A percentile compares a stretch with the other conserved stretches of the same genome.
These are phyloP conservation scores for Moricandia arvensis DNA, from an alignment of 345 rosid genomes.

Conservation along the genomic window DNA sequence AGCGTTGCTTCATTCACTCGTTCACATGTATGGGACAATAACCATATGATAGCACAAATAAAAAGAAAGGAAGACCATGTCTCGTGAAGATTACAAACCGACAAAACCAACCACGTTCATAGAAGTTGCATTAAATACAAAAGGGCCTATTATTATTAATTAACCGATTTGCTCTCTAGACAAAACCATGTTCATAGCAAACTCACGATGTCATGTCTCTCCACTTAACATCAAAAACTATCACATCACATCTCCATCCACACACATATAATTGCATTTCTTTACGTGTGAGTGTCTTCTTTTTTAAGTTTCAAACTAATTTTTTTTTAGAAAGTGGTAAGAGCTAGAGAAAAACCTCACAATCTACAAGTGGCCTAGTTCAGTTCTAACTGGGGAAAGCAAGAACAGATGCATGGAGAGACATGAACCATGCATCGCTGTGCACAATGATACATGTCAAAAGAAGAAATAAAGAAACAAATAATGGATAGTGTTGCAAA, in stretches of 20 bases:
- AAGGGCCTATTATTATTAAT: neutral
- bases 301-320: neutral
- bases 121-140: constrained; percentile 10
- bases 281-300: neutral
- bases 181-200: constrained; percentile 37
- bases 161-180: constrained; percentile 18
- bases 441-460: constrained; percentile 24
- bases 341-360: neutral
- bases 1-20: constrained; percentile 16
- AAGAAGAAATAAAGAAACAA: constrained; percentile 17
- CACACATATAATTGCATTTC: neutral
- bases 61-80: constrained; percentile 19
- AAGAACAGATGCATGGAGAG: constrained; percentile 4
- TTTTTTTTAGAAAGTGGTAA: neutral
- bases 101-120: constrained; percentile 1
- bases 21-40: constrained; percentile 6
- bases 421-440: constrained; percentile 25
- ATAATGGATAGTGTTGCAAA: constrained; percentile 19
- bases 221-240: constrained; percentile 15
- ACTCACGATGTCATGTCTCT: constrained; percentile 22
- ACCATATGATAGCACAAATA: neutral
- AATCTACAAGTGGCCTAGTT: neutral
- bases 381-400: neutral
- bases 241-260: constrained; percentile 24
- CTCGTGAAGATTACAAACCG: constrained; percentile 16